Evolutionary conservation across 1,284 basidiomycete genomes (phyloP), one percentile per base, ranked within the genome.

Genomic region (Malassezia brasiliensis): DNA sequence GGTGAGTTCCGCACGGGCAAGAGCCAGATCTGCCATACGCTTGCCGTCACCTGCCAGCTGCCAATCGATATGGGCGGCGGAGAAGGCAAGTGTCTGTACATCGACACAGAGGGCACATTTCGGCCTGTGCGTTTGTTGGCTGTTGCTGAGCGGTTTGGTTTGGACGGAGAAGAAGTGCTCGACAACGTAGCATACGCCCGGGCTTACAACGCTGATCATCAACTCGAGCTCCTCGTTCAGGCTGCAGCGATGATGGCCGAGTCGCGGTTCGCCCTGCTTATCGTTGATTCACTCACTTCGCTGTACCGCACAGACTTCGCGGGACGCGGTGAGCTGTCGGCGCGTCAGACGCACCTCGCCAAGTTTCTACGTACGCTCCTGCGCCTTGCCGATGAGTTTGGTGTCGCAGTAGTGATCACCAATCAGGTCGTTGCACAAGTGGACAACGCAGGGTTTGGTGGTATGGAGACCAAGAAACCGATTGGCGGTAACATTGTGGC

Each of bases 391-490:
- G 93, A 98, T 72, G 94, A 98, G 81, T 98, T 90, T 69, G 94
- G 93, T 31, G 88, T 98, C 28, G 93, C 93, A 0, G 93, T 98
- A 15, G 90, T 98, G 4, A 85, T 96, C 50, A 90, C 90, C 5
- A 99, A 99, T 75, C 94, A 99, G 77, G 94, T 99, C 58, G 96
- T 99, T 80, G 96, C 94, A 15, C 91, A 86, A 63, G 93, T 94
- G 1, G 94, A 98, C 54, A 86, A 86, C 22, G 86, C 86, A 9
- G 87, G 87, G 46, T 93, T 90, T 68, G 84, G 84, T 15, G 68
- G 66, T 32, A 68, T 65, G 11, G 69, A 65, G 88, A 75, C 77
- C 5, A 96, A 96, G 81, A 98, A 96, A 76, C 93, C 93, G 5
- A 94, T 98, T 37, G 74, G 74, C 17, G 74, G 74, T 14, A 75